phyloP scores from a whole-genome alignment of 495 filamentous ascomycete genomes.

The Penicillium fimorum region DNA sequence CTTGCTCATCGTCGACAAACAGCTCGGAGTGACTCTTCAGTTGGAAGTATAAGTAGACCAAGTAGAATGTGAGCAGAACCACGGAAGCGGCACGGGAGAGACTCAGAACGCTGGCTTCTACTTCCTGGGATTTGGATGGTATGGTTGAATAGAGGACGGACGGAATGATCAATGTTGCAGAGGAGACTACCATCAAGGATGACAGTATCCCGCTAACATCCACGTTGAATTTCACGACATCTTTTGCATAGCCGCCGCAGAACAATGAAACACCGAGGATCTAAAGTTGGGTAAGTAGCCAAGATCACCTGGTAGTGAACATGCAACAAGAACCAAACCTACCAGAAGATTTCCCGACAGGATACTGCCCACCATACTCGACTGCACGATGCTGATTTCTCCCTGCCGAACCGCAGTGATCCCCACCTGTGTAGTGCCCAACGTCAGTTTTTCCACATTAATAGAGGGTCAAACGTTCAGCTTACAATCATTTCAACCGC shows the following conservation, averaged over 20 bases:
- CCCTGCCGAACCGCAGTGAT: conserved; percentile 26
- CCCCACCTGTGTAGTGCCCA: conserved; percentile 15
- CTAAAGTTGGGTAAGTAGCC: conserved; percentile 9
- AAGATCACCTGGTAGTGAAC: not conserved
- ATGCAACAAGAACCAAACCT: not conserved
- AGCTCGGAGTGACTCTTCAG: conserved; percentile 31
- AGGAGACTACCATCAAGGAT: conserved; percentile 29
- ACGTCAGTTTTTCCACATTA: conserved; percentile 1
- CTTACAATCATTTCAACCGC: conserved; percentile 31
- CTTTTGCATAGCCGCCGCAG: conserved; percentile 21
- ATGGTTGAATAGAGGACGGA: conserved; percentile 27
- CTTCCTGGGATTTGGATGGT: conserved; percentile 14
- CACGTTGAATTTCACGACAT: conserved; percentile 21
- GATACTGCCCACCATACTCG: conserved; percentile 30
- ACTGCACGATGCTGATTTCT: conserved; percentile 28
- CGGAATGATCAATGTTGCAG: conserved; percentile 26
- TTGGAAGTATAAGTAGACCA: conserved; percentile 64
- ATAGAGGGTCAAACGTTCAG: not conserved
- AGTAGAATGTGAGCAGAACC: conserved; percentile 66
- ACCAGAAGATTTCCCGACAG: conserved; percentile 31
- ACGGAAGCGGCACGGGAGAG: conserved; percentile 28
- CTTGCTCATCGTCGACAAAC: conserved; percentile 18
- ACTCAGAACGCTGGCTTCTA: conserved; percentile 50
- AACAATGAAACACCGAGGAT: conserved; percentile 25
- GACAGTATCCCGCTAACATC: conserved; percentile 23